Evolutionary conservation across 768 basidiomycete genomes (phyloP), one percentile per base, ranked within the genome.

Genomic region (Sarcodon sp.): DNA sequence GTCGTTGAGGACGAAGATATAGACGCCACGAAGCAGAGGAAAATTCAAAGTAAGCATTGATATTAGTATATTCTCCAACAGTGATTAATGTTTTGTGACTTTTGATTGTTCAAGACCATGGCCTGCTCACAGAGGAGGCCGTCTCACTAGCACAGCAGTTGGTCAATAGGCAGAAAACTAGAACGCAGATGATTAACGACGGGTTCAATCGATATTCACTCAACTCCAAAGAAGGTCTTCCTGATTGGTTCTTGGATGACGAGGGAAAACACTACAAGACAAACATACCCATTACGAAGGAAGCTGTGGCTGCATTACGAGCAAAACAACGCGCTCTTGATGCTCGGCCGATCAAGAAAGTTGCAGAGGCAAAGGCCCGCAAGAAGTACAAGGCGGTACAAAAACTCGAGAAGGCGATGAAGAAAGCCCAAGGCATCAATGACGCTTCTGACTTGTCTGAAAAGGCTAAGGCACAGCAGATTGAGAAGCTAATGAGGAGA

Each of bases 301-400:
- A 98, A 62, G 96, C 96, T 8, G 71, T 98, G 48, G 73, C 75
- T 44, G 81, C 79, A 8, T 71, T 99, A 32, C 80, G 87, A 32
- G 87, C 86, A 16, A 90, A 87, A 64, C 87, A 93, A 65, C 84
- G 94, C 10, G 88, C 91, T 11, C 70, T 99, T 44, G 92, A 99
- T 61, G 91, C 94, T 1, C 80, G 96, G 21, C 96, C 96, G 13
- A 98, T 99, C 68, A 98, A 96, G 70, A 99, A 99, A 71, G 78
- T 98, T 6, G 96, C 94, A 7, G 96, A 98, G 66, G 96, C 96
- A 11, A 98, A 98, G 64, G 92, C 90, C 31, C 77, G 96, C 52
- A 99, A 99, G 68, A 97, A 97, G 68, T 68, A 88, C 60, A 89
- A 83, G 65, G 89, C 92, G 9, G 73, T 76, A 10, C 85, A 87